These are phyloP conservation scores for Leptodermis oblonga DNA, from an alignment of 257 asterid genomes.

Conservation along the genomic window DNA sequence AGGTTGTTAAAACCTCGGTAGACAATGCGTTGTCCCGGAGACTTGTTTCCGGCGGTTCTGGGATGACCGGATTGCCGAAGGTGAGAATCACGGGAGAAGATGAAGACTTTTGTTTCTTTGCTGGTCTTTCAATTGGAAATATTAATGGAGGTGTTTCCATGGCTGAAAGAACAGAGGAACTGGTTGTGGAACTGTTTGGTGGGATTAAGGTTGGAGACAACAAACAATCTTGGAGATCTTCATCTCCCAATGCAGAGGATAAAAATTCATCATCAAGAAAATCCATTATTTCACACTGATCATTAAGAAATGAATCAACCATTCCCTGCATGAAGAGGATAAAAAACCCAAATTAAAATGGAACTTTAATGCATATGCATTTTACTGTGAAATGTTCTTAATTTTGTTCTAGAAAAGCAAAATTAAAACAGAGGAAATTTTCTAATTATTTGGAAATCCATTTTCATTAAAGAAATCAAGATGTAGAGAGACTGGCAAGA, in stretches of 20 bases:
- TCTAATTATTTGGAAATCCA: no score
- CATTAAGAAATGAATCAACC: conserved; percentile 21
- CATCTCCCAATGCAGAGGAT: conserved; percentile 4
- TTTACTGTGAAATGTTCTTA: no score
- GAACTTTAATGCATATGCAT: no score
- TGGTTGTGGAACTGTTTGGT: not conserved
- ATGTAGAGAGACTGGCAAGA: no score
- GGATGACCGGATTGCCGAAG: conserved; percentile 12
- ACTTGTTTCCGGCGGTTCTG: conserved; percentile 12
- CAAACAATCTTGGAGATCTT: not conserved
- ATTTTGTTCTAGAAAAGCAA: no score
- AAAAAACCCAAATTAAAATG: not conserved
- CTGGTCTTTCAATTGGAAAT: not conserved
- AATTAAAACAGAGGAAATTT: no score
- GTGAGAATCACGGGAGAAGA: conserved; percentile 18
- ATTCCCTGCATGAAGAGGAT: conserved; percentile 9
- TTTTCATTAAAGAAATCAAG: no score
- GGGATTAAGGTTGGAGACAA: not conserved
- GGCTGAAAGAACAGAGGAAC: no score
- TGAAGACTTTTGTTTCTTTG: conserved; percentile 3
- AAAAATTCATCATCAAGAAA: conserved; percentile 16
- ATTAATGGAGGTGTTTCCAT: no score
- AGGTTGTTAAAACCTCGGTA: conserved; percentile 12
- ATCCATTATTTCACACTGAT: conserved; percentile 18
- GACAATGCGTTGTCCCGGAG: conserved; percentile 8